A percentile compares a stretch with the other conserved stretches of the same genome.
These are phyloP conservation scores for Lasiodiplodia gonubiensis DNA, from an alignment of 2,329 filamentous ascomycete genomes.

Conservation along the genomic window DNA sequence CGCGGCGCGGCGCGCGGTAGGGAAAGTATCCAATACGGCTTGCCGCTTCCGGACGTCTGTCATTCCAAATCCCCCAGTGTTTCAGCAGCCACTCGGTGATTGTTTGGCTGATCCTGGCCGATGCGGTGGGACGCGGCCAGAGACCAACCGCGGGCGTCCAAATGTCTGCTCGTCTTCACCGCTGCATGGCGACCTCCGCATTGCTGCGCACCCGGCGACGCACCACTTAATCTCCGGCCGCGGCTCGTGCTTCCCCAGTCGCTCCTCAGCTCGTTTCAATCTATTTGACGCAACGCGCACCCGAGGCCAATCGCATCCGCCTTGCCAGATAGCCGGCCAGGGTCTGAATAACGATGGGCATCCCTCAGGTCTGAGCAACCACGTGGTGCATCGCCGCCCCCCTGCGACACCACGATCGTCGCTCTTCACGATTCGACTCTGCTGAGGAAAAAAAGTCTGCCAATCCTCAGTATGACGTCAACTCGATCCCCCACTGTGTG, in stretches of 20 bases:
- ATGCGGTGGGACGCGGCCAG: constrained; percentile 1
- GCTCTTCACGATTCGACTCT: constrained; percentile 1
- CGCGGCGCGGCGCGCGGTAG: not conserved
- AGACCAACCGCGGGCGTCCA: constrained; percentile 8
- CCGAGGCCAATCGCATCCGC: constrained; percentile 9
- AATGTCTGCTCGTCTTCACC: constrained; percentile 20
- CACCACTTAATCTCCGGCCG: constrained; percentile 26
- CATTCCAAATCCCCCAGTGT: constrained; percentile 20
- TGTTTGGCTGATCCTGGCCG: constrained; percentile 17
- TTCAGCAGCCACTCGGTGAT: constrained; percentile 23
- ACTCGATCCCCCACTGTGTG: not conserved
- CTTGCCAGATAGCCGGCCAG: constrained; percentile 13
- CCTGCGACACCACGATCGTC: constrained; percentile 22
- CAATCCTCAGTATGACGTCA: constrained; percentile 19
- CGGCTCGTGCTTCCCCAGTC: constrained; percentile 25
- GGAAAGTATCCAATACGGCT: not conserved
- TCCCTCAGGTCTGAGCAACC: constrained; percentile 22
- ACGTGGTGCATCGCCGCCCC: constrained; percentile 17
- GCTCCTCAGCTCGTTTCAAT: constrained; percentile 21
- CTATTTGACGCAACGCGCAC: constrained; percentile 6
- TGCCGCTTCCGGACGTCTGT: constrained; percentile 13
- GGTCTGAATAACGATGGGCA: constrained; percentile 17
- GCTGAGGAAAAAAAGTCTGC: not conserved
- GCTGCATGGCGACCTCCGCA: constrained; percentile 12
- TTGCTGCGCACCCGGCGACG: constrained; percentile 14